Evolutionary conservation across 2,329 filamentous ascomycete genomes (phyloP).

Genomic region (Fusarium coffeatum): DNA sequence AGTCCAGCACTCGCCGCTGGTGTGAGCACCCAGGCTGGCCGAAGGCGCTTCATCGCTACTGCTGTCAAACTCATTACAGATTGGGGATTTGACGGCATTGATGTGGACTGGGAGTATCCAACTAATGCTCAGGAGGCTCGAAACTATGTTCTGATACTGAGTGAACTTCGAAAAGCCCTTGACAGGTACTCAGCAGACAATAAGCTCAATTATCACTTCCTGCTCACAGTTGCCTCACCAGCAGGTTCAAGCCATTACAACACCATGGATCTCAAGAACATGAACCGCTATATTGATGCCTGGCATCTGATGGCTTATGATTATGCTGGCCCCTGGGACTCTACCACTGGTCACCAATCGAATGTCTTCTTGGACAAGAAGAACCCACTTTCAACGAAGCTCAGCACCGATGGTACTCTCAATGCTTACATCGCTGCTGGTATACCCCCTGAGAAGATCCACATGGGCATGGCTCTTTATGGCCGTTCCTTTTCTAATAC

Average conservation of each 20-base stretch:
- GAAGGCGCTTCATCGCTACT: constrained; percentile 73
- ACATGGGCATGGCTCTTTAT: constrained; percentile 82
- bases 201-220: constrained; percentile 59
- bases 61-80: constrained; percentile 78
- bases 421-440: constrained; percentile 62
- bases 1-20: constrained; percentile 64
- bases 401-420: constrained; percentile 75
- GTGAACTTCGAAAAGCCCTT: constrained; percentile 53
- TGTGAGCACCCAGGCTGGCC: constrained; percentile 69
- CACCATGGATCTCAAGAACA: constrained; percentile 62
- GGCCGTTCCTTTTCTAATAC: constrained; percentile 80
- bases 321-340: constrained; percentile 76
- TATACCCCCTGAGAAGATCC: constrained; percentile 72
- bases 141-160: constrained; percentile 42
- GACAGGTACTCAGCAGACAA: constrained; percentile 55
- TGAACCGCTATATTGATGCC: constrained; percentile 68
- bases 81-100: constrained; percentile 68
- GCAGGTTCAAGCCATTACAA: constrained; percentile 62
- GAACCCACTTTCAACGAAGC: constrained; percentile 71
- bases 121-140: constrained; percentile 52
- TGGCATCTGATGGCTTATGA: constrained; percentile 77
- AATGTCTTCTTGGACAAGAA: constrained; percentile 70
- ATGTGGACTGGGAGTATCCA: constrained; percentile 69
- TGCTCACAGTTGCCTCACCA: constrained; percentile 63
- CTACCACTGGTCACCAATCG: constrained; percentile 72